Conservation (phyloP, 352 stramenopile genomes). For the Peronospora destructor region DNA sequence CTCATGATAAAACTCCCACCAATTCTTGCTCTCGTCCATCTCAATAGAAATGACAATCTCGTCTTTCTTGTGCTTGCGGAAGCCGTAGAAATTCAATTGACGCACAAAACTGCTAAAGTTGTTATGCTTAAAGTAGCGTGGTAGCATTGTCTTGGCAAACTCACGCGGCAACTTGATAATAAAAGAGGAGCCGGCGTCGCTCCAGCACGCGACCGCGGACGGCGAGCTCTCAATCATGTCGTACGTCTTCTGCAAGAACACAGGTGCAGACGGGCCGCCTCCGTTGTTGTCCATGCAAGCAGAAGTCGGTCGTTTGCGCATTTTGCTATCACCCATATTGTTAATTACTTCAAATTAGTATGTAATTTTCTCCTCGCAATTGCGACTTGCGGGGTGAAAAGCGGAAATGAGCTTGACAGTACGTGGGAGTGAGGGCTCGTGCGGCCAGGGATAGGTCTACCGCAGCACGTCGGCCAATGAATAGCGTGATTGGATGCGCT, state of each 20-base stretch:
- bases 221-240: slow-evolving; percentile 90
- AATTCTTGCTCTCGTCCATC: slow-evolving; percentile 77
- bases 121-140: slow-evolving; percentile 92
- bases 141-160: slow-evolving; percentile 88
- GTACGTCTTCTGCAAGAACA: slow-evolving; percentile 91
- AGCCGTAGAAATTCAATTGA: slow-evolving; percentile 92
- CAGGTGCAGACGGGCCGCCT: slow-evolving; percentile 33
- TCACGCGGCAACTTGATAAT: slow-evolving; percentile 89
- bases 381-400: slow-evolving; percentile 13
- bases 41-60: slow-evolving; percentile 77
- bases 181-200: slow-evolving; percentile 75
- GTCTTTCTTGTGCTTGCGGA: slow-evolving; percentile 90
- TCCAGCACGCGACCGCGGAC: slow-evolving; percentile 68
- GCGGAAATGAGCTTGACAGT: slow-evolving; percentile 23
- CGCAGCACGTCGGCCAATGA: slow-evolving; percentile 11
- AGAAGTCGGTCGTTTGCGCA: slow-evolving; percentile 25
- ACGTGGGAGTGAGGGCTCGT: slow-evolving; percentile 6
- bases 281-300: slow-evolving; percentile 4
- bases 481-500: slow-evolving; percentile 1
- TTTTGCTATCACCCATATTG: slow-evolving; percentile 31
- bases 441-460: slow-evolving; percentile 14
- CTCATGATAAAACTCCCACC: slow-evolving; percentile 90
- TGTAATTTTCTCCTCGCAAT: slow-evolving; percentile 16
- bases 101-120: slow-evolving; percentile 92
- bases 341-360: slow-evolving; percentile 15